phyloP scores from a whole-genome alignment of 2,329 filamentous ascomycete genomes.

The Aureobasidium sp. region DNA sequence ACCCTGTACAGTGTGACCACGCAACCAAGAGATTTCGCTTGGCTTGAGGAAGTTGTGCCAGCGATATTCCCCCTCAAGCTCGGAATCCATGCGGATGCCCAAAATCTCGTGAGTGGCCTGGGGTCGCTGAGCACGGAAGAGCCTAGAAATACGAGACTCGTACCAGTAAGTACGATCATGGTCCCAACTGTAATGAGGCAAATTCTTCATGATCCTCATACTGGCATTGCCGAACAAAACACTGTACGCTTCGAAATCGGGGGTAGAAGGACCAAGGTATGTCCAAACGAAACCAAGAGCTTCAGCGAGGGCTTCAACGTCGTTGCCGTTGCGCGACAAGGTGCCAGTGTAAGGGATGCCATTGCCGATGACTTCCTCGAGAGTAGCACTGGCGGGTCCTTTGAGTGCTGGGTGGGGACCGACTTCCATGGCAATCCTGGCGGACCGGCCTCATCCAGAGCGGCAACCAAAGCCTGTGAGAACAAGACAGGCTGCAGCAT shows the following conservation, averaged over 20 bases:
- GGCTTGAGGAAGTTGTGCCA: constrained; percentile 15
- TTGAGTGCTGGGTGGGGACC: constrained; percentile 38
- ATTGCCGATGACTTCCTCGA: constrained; percentile 16
- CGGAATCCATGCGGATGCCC: constrained; percentile 9
- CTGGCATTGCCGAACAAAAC: neutral
- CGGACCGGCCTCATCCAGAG: constrained; percentile 13
- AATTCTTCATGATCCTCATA: constrained; percentile 8
- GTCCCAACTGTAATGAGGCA: constrained; percentile 17
- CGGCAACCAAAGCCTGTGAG: constrained; percentile 29
- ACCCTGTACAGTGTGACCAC: constrained; percentile 14
- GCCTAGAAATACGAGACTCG: constrained; percentile 10
- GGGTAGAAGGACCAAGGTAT: neutral
- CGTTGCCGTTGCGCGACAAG: constrained; percentile 17
- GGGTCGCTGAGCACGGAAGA: neutral
- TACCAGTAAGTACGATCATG: constrained; percentile 15
- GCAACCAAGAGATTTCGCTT: constrained; percentile 14
- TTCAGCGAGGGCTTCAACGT: constrained; percentile 15
- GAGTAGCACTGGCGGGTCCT: constrained; percentile 28
- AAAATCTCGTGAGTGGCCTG: constrained; percentile 12
- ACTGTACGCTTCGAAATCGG: neutral
- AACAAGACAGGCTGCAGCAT: constrained; percentile 36
- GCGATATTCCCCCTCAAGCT: neutral
- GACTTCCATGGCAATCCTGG: constrained; percentile 34
- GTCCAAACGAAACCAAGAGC: constrained; percentile 14
- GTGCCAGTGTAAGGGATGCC: constrained; percentile 11